These are phyloP conservation scores for Thielaviopsis punctulata DNA, from an alignment of 2,329 filamentous ascomycete genomes.

Conservation along the genomic window DNA sequence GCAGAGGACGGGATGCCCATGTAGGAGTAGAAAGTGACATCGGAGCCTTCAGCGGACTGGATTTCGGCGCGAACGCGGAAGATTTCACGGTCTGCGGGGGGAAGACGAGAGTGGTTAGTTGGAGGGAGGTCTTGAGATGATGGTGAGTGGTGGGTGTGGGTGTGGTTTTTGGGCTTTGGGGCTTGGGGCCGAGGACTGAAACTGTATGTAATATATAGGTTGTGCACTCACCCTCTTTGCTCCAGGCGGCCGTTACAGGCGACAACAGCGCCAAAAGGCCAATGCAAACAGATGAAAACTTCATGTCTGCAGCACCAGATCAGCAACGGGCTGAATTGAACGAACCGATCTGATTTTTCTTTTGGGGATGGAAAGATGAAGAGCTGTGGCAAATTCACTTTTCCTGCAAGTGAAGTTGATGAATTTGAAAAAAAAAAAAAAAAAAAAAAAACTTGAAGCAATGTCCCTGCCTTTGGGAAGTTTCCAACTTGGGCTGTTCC, in stretches of 20 bases:
- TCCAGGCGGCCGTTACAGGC: conserved; percentile 58
- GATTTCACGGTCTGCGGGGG: conserved; percentile 71
- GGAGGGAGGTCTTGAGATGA: not conserved
- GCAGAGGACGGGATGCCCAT: conserved; percentile 59
- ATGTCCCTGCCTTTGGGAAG: not conserved
- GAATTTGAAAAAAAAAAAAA: not conserved
- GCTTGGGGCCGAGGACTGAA: too few species aligned
- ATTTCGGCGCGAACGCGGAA: conserved; percentile 90
- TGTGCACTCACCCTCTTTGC: conserved; percentile 57
- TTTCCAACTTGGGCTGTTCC: not conserved
- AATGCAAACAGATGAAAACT: conserved; percentile 46
- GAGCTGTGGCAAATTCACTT: not conserved
- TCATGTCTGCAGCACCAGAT: conserved; percentile 35
- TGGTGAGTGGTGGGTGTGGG: not conserved
- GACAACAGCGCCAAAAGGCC: conserved; percentile 52
- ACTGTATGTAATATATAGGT: too few species aligned
- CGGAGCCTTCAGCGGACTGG: conserved; percentile 52
- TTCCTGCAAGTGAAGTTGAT: conserved; percentile 17
- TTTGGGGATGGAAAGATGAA: not conserved
- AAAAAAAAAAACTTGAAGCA: not conserved
- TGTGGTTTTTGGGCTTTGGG: not conserved
- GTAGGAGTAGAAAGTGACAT: conserved; percentile 90
- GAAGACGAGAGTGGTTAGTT: not conserved
- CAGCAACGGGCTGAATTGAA: not conserved
- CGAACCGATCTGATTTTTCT: not conserved